Conservation (phyloP, 169 alveolate genomes). For the Cryptosporidium muris region DNA sequence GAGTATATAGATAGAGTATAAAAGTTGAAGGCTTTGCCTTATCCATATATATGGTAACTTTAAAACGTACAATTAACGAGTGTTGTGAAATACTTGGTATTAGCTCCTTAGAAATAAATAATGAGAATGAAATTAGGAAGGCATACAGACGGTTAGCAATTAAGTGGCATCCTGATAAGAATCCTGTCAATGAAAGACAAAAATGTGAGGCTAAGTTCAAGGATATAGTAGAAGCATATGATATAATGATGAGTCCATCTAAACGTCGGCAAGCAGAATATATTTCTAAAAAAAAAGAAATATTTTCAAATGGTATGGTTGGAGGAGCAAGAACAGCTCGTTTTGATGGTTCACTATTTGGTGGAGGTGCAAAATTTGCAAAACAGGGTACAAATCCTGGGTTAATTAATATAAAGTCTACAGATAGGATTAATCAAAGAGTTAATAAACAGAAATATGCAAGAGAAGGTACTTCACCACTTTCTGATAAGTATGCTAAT, state of each 20-base stretch:
- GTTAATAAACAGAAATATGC: not conserved
- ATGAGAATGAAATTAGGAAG: constrained; percentile 79
- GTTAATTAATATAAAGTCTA: constrained; percentile 16
- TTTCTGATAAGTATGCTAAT: not conserved
- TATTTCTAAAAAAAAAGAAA: constrained; percentile 37
- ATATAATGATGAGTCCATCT: constrained; percentile 79
- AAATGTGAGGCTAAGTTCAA: constrained; percentile 79
- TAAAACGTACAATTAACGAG: constrained; percentile 73
- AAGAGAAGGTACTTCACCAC: not conserved
- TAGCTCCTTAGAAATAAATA: constrained; percentile 46
- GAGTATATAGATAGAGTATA: no score
- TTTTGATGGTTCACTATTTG: constrained; percentile 64
- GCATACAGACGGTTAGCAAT: constrained; percentile 81
- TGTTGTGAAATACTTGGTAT: constrained; percentile 80
- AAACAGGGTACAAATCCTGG: constrained; percentile 70
- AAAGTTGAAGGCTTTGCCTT: not conserved
- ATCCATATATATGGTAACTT: constrained; percentile 2
- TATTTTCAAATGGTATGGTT: constrained; percentile 48
- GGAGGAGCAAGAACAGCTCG: constrained; percentile 48
- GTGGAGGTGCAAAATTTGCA: constrained; percentile 71
- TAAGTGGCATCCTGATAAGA: constrained; percentile 85
- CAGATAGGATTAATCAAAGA: constrained; percentile 3
- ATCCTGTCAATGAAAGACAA: constrained; percentile 72
- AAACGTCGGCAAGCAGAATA: constrained; percentile 75
- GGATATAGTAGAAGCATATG: constrained; percentile 83